phyloP scores from a whole-genome alignment of 2,329 filamentous ascomycete genomes.

The Fusarium foetens region DNA sequence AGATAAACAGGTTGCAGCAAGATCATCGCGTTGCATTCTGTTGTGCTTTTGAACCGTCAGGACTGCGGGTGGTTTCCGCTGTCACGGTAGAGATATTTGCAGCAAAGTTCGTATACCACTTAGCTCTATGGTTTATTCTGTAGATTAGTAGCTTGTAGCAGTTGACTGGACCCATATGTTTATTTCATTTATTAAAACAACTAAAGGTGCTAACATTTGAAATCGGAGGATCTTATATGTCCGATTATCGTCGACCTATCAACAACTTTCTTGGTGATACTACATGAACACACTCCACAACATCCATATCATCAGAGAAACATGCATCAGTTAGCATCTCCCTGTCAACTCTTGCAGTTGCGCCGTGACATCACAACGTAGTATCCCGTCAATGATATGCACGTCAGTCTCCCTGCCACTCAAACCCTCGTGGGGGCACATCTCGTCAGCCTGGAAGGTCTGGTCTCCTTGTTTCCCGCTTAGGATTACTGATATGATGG shows the following conservation, averaged over 20 bases:
- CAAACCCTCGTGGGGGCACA: slow-evolving; percentile 71
- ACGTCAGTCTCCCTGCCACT: slow-evolving; percentile 71
- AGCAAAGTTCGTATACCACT: neutral
- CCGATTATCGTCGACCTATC: slow-evolving; percentile 71
- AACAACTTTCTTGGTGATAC: slow-evolving; percentile 62
- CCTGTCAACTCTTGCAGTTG: slow-evolving; percentile 80
- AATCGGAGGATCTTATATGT: slow-evolving; percentile 53
- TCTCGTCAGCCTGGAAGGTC: neutral
- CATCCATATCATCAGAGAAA: slow-evolving; percentile 66
- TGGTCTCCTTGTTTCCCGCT: neutral
- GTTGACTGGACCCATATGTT: neutral
- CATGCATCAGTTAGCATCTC: slow-evolving; percentile 78
- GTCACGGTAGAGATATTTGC: neutral
- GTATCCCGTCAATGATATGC: slow-evolving; percentile 77
- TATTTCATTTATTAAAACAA: neutral
- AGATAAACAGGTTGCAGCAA: slow-evolving; percentile 71
- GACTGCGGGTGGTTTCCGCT: neutral
- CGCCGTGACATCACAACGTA: slow-evolving; percentile 91
- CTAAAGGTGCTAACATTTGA: neutral
- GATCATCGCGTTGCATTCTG: slow-evolving; percentile 76
- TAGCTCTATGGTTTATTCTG: neutral
- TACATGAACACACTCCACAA: slow-evolving; percentile 57
- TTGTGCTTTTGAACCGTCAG: slow-evolving; percentile 55
- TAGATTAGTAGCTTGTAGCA: no score
- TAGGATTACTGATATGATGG: neutral